Base-by-base conservation (phyloP, 768 basidiomycete genomes). In the Lactarius hengduanensis region DNA sequence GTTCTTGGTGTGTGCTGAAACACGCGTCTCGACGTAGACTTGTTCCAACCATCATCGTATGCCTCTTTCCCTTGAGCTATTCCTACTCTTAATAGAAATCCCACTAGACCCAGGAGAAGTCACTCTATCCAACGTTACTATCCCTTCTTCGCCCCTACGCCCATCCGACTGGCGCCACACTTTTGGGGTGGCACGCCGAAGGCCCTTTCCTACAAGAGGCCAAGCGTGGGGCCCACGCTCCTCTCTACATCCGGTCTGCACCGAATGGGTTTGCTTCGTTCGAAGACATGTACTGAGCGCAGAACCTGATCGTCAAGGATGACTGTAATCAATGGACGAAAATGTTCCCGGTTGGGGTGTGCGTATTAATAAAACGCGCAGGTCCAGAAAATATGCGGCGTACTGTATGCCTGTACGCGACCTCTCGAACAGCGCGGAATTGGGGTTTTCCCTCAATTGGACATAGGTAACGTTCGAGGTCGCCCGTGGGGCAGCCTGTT, bases 121-220 rank as follows among this genome's bases (percentile, higher is more conserved):
- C 86, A 0, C 75, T 91, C 13, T 92, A 92, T 72, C 88, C 89
- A 2, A 86, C 86, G 69, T 73, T 94, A 34, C 79, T 94, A 1
- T 78, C 80, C 63, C 81, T 92, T 20, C 81, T 94, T 32, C 83
- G 82, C 41, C 91, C 92, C 1, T 86, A 85, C 72, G 84, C 86
- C 16, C 82, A 85, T 16, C 78, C 84, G 0, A 79, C 70, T 11
- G 89, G 88, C 11, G 92, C 94, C 0, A 87, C 84, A 40, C 75
- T 94, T 3, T 83, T 96, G 15, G 94, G 94, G 32, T 96, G 91
- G 89, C 94, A 96, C 70, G 91, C 84, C 32, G 94, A 96, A 76
- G 94, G 94, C 0, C 94, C 94, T 0, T 96, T 95, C 79, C 81
- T 95, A 53, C 88, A 92, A 62, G 77, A 85, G 47, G 82, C 82